These are phyloP conservation scores for Vaucheria bursata DNA, from an alignment of 352 stramenopile genomes.

Conservation along the genomic window DNA sequence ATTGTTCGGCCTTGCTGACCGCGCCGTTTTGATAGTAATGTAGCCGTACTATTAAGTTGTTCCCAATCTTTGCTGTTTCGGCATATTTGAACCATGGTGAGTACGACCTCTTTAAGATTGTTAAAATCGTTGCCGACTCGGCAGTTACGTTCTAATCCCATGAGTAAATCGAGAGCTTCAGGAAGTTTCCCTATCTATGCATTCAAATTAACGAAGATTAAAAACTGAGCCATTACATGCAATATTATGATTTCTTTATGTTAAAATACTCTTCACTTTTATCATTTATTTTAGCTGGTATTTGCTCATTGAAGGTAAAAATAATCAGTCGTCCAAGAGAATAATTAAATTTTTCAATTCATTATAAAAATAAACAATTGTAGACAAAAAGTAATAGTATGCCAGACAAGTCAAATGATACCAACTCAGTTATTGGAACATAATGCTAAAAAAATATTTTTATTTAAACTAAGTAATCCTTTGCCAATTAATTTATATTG, in stretches of 20 bases:
- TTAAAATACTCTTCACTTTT: not conserved
- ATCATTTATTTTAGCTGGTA: not conserved
- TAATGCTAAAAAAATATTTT: no score
- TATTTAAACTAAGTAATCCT: no score
- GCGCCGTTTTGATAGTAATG: slow-evolving; percentile 71
- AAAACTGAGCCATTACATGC: no score
- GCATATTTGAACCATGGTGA: slow-evolving; percentile 64
- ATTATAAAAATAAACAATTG: no score
- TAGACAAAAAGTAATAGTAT: no score
- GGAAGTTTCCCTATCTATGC: slow-evolving; percentile 60
- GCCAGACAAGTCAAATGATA: no score
- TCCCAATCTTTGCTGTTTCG: slow-evolving; percentile 72
- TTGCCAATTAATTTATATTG: no score
- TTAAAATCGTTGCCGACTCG: slow-evolving; percentile 56
- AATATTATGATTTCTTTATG: no score
- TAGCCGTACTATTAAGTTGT: slow-evolving; percentile 70
- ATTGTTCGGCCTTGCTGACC: slow-evolving; percentile 74
- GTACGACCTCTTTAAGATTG: slow-evolving; percentile 69
- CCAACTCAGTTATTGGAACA: no score
- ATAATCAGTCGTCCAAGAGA: no score
- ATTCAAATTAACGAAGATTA: not conserved
- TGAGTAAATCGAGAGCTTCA: slow-evolving; percentile 65
- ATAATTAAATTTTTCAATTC: no score
- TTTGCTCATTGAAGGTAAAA: not conserved
- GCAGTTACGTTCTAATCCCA: slow-evolving; percentile 60